phyloP scores from a whole-genome alignment of 257 asterid genomes.

The Solanum neorickii region DNA sequence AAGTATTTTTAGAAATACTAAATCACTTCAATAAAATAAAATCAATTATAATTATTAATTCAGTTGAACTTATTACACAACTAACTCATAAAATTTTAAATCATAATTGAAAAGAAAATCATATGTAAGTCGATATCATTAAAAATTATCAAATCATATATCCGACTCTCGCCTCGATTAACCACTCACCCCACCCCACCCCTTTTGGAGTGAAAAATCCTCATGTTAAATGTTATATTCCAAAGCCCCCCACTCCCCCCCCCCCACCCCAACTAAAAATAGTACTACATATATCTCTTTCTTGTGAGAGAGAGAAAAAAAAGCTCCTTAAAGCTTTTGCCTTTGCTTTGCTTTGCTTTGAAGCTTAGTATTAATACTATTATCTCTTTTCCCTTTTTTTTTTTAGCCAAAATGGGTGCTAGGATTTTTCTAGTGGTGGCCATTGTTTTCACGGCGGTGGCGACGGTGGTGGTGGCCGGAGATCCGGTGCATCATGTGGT shows the following conservation, averaged over 20 bases:
- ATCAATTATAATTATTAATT: neutral
- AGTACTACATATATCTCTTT: neutral
- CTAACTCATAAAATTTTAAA: neutral
- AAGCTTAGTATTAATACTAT: neutral
- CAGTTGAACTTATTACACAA: no score
- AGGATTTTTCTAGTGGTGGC: neutral
- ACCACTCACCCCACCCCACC: neutral
- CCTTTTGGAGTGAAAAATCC: neutral
- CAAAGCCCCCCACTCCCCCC: neutral
- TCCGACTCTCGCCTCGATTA: neutral
- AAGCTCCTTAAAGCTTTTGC: neutral
- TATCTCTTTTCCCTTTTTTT: no score
- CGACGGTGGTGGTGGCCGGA: neutral
- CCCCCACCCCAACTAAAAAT: neutral
- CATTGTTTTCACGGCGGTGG: neutral
- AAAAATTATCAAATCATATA: neutral
- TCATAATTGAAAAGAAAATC: no score
- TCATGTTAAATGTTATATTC: neutral
- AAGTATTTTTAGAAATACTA: neutral
- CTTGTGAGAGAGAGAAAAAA: neutral
- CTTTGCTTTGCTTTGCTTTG: neutral
- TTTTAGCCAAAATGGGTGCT: neutral
- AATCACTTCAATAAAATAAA: no score
- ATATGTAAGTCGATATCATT: neutral
- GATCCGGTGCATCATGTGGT: conserved; percentile 5